Conservation (phyloP, 805 yeast genomes). For the Sugiyamaella lignohabitans region DNA sequence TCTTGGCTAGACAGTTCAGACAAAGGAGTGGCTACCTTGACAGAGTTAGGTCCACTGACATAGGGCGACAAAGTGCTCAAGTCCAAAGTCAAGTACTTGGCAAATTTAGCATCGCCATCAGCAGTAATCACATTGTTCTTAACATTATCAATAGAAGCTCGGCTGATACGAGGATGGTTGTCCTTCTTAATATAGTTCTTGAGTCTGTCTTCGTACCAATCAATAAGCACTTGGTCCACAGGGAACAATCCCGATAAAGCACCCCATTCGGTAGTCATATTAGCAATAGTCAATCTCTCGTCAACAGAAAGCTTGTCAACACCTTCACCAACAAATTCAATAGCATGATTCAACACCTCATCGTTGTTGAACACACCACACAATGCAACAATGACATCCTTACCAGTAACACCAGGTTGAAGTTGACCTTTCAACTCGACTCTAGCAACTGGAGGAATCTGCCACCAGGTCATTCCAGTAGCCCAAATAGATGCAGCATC, state of each 20-base stretch:
- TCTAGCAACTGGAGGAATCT: slow-evolving; percentile 96
- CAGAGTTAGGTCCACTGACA: slow-evolving; percentile 96
- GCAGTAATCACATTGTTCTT: slow-evolving; percentile 42
- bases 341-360: slow-evolving; percentile 89
- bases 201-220: slow-evolving; percentile 70
- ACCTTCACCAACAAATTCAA: slow-evolving; percentile 86
- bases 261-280: slow-evolving; percentile 98
- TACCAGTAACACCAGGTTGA: slow-evolving; percentile 87
- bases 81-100: slow-evolving; percentile 80
- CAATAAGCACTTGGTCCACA: slow-evolving; percentile 70
- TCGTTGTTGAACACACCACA: slow-evolving; percentile 91
- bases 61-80: slow-evolving; percentile 75
- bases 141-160: slow-evolving; percentile 49
- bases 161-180: slow-evolving; percentile 78
- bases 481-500: slow-evolving; percentile 99
- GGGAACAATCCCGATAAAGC: slow-evolving; percentile 96
- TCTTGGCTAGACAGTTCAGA: slow-evolving; percentile 65
- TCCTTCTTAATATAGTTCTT: slow-evolving; percentile 43
- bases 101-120: slow-evolving; percentile 77
- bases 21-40: slow-evolving; percentile 78
- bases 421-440: slow-evolving; percentile 79
- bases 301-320: slow-evolving; percentile 65
- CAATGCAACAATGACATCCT: slow-evolving; percentile 91
- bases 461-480: slow-evolving; percentile 99
- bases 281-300: slow-evolving; percentile 86